Base-by-base conservation (phyloP, 768 basidiomycete species). In the Mycena amicta region DNA sequence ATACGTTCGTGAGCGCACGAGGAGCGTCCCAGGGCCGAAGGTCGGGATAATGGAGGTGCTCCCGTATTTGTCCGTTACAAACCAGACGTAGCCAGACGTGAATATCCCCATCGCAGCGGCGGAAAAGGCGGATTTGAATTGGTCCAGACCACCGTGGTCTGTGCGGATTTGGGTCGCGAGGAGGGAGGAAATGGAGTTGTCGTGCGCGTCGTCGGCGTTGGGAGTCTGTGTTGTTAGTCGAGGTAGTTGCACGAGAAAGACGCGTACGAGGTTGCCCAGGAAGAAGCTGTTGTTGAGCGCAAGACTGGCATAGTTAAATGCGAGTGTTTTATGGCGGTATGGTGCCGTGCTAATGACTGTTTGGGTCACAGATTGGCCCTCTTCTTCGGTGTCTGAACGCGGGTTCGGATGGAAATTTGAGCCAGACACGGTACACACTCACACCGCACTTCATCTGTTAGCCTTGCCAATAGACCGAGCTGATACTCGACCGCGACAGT, bases 251-350 rank as follows among this genome's bases (percentile, higher is more conserved):
- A 43, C 6, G 13, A 25, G 33, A 41, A 50, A 25, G 22, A 25
- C 39, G 80, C 93, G 52, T 71, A 98, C 96, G 37, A 99, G 80
- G 56, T 80, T 81, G 63, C 92, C 83, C 27, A 99, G 81, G 80
- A 98, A 98, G 82, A 93, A 98, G 65, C 87, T 87, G 72, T 97
- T 98, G 76, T 98, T 99, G 60, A 98, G 77, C 4, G 96, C 92
- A 47, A 93, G 83, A 62, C 90, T 90, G 3, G 95, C 94, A 68
- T 95, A 94, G 73, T 92, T 96, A 74, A 95, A 98, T 25, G 85
- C 84, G 52, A 95, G 73, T 1, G 85, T 80, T 52, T 85, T 74
- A 23, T 82, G 76, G 41, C 82, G 83, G 28, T 84, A 74, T 16
- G 75, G 66, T 0, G 93, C 83, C 11, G 89, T 84, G 31, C 81